Percentiles rank a stretch among this genome's conserved stretches.
phyloP scores from a whole-genome alignment of 2,329 filamentous ascomycete species.

The Aureobasidium zeae region DNA sequence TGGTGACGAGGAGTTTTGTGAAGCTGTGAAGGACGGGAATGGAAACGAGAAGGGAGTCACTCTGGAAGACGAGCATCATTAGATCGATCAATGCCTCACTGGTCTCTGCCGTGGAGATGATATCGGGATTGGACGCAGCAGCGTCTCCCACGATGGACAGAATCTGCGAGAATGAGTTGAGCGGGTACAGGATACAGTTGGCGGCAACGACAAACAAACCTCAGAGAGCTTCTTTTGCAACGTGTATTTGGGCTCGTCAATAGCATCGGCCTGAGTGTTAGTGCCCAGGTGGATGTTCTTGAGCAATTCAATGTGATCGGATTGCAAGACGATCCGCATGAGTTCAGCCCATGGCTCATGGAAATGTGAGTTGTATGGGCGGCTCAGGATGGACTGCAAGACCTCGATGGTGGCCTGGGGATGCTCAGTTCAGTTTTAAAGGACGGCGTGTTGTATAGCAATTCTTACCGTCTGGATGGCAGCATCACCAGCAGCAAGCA shows the following conservation, averaged over 20 bases:
- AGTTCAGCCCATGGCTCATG: constrained; percentile 38
- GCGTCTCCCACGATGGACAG: constrained; percentile 78
- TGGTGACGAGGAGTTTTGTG: constrained; percentile 70
- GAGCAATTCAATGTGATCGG: constrained; percentile 26
- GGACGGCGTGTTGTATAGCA: not conserved
- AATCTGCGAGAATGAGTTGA: constrained; percentile 45
- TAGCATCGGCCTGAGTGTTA: constrained; percentile 49
- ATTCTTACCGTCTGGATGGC: constrained; percentile 62
- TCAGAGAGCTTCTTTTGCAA: constrained; percentile 91
- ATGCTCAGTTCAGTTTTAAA: constrained; percentile 20
- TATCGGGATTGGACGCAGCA: constrained; percentile 63
- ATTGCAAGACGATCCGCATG: constrained; percentile 23
- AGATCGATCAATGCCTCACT: constrained; percentile 69
- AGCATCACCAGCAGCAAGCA: constrained; percentile 60
- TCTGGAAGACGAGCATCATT: constrained; percentile 68
- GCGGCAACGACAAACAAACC: no score
- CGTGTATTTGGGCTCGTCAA: constrained; percentile 86
- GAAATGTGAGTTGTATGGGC: constrained; percentile 56
- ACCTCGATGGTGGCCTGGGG: constrained; percentile 46
- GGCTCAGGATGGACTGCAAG: constrained; percentile 31
- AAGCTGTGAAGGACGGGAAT: constrained; percentile 87
- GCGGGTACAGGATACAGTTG: no score
- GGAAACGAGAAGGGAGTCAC: constrained; percentile 81
- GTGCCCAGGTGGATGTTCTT: constrained; percentile 25
- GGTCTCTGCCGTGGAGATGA: constrained; percentile 55